These are phyloP conservation scores for Phaseolus lunatus DNA, from an alignment of 306 rosid genomes.

Conservation along the genomic window DNA sequence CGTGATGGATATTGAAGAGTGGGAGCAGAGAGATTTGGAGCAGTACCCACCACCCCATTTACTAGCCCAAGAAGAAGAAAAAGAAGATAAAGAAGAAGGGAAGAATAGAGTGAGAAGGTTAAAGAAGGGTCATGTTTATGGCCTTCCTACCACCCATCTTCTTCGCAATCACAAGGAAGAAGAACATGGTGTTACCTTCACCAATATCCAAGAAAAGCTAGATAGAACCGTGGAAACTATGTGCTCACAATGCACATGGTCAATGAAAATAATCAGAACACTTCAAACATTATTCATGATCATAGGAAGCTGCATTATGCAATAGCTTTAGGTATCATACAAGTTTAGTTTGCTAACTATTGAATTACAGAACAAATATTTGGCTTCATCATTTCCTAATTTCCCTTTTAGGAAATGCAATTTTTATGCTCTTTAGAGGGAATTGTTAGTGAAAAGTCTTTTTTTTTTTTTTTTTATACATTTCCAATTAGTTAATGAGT, in stretches of 20 bases:
- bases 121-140: neutral
- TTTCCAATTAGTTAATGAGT: neutral
- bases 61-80: conserved; percentile 35
- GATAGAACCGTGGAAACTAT: neutral
- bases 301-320: neutral
- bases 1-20: conserved; percentile 43
- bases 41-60: conserved; percentile 56
- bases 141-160: neutral
- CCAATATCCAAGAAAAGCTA: conserved; percentile 21
- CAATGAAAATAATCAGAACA: conserved; percentile 4
- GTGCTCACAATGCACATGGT: neutral
- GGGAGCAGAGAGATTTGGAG: conserved; percentile 45
- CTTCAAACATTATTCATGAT: conserved; percentile 24
- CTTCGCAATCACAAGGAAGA: neutral
- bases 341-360: neutral
- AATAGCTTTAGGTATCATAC: neutral
- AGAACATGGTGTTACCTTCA: conserved; percentile 1
- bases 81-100: conserved; percentile 6
- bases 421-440: too few species aligned
- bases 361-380: neutral
- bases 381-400: neutral
- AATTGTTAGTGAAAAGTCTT: too few species aligned
- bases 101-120: neutral
- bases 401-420: neutral
- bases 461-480: too few species aligned